Conservation (phyloP, 805 yeast species). For the Saccharomycopsis malanga region DNA sequence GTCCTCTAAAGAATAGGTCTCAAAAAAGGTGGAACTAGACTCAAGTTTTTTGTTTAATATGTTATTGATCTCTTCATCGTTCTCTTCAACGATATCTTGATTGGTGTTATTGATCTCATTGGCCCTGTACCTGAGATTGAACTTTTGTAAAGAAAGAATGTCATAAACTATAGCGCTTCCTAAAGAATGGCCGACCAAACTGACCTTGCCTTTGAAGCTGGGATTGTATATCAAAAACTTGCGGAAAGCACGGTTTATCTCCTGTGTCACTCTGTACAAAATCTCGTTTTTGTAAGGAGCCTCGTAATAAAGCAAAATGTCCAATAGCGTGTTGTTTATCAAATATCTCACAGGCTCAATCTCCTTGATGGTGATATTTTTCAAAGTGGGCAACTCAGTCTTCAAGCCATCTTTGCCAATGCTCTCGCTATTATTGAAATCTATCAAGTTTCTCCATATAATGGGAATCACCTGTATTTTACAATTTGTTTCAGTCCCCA, state of each 20-base stretch:
- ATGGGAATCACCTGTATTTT: constrained; percentile 82
- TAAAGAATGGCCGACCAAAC: constrained; percentile 83
- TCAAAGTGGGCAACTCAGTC: constrained; percentile 51
- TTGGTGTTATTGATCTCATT: not conserved
- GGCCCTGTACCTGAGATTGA: not conserved
- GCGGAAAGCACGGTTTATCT: constrained; percentile 56
- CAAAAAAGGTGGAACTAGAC: not conserved
- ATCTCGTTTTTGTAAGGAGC: constrained; percentile 59
- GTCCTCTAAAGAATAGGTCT: constrained; percentile 3
- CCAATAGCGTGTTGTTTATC: constrained; percentile 82
- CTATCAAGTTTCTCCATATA: constrained; percentile 79
- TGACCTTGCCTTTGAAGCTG: constrained; percentile 69
- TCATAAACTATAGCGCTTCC: constrained; percentile 86
- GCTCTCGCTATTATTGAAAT: constrained; percentile 35
- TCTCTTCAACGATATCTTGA: not conserved
- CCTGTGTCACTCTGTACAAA: constrained; percentile 49
- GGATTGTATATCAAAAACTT: constrained; percentile 60
- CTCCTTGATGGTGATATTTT: constrained; percentile 71
- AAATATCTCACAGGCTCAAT: constrained; percentile 69
- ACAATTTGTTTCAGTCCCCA: constrained; percentile 43
- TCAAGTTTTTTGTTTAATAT: constrained; percentile 2
- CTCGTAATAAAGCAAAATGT: constrained; percentile 73
- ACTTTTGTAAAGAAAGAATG: constrained; percentile 44
- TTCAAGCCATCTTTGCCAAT: constrained; percentile 13
- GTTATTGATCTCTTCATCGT: not conserved